Conservation (phyloP, 78 protist genomes). For the Reticulomyxa filosa region DNA sequence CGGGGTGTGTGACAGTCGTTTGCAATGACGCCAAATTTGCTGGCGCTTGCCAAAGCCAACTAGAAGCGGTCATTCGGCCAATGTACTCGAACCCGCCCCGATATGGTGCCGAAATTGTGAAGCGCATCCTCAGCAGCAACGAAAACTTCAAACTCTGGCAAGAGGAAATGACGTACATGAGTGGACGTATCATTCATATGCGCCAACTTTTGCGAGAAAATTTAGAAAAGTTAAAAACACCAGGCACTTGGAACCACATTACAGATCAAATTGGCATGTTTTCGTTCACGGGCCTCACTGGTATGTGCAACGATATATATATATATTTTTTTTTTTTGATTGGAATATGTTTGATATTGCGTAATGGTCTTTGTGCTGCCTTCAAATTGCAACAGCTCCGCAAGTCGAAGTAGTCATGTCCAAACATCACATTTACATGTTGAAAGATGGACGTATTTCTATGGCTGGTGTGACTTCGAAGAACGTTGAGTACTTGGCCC, state of each 20-base stretch:
- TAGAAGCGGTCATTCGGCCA: constrained; percentile 33
- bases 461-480: constrained; percentile 66
- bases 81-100: constrained; percentile 91
- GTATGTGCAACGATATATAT: no score
- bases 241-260: constrained; percentile 69
- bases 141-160: no score
- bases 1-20: not conserved
- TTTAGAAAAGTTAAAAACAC: constrained; percentile 10
- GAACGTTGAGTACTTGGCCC: constrained; percentile 53
- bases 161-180: constrained; percentile 22
- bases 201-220: not conserved
- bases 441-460: constrained; percentile 61
- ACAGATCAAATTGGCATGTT: constrained; percentile 7
- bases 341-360: no score
- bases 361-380: no score
- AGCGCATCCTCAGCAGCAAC: no score
- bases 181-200: constrained; percentile 28
- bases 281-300: not conserved
- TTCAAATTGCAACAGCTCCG: no score
- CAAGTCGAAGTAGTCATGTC: no score
- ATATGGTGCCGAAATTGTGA: no score
- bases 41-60: not conserved
- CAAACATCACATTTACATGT: constrained; percentile 56
- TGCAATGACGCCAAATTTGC: not conserved
- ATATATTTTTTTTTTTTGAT: no score